Evolutionary conservation across 441 rosid genomes (phyloP).

Genomic region (Eutrema salsugineum): DNA sequence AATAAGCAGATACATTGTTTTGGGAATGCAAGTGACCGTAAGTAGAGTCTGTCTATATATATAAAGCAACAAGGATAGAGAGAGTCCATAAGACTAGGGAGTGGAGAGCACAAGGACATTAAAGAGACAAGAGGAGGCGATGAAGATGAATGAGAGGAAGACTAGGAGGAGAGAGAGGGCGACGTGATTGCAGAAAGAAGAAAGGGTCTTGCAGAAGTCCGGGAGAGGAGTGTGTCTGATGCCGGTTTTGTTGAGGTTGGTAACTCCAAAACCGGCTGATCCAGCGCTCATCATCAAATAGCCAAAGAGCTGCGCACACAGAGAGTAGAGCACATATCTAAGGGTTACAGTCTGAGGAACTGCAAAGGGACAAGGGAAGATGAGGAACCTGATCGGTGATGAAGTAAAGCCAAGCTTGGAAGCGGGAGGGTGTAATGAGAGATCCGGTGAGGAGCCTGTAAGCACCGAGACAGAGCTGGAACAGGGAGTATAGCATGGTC

Average conservation of each 20-base stretch:
- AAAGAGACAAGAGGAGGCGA: constrained; percentile 54
- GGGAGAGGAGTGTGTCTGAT: constrained; percentile 68
- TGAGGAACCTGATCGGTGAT: constrained; percentile 67
- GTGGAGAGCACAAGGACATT: constrained; percentile 57
- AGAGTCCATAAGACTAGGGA: constrained; percentile 8
- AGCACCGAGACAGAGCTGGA: constrained; percentile 26
- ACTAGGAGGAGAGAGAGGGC: constrained; percentile 64
- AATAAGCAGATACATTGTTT: constrained; percentile 2
- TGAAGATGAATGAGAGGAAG: constrained; percentile 55
- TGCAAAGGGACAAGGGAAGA: background rate
- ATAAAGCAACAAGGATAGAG: constrained; percentile 6
- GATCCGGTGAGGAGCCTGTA: constrained; percentile 28
- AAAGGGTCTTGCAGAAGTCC: constrained; percentile 71
- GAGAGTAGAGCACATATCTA: background rate
- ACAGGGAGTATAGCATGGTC: constrained; percentile 21
- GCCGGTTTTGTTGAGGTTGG: constrained; percentile 76
- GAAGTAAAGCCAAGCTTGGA: constrained; percentile 68
- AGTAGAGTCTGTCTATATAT: background rate
- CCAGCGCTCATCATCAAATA: constrained; percentile 70
- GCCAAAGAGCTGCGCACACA: constrained; percentile 50
- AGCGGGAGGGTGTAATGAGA: constrained; percentile 44
- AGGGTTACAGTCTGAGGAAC: background rate
- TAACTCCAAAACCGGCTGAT: constrained; percentile 72
- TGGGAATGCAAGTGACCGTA: background rate
- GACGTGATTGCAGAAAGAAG: constrained; percentile 67